A percentile compares a stretch with the other conserved stretches of the same genome.
These are phyloP conservation scores for Colletotrichum sp. DNA, from an alignment of 2,329 filamentous ascomycete genomes.

Conservation along the genomic window DNA sequence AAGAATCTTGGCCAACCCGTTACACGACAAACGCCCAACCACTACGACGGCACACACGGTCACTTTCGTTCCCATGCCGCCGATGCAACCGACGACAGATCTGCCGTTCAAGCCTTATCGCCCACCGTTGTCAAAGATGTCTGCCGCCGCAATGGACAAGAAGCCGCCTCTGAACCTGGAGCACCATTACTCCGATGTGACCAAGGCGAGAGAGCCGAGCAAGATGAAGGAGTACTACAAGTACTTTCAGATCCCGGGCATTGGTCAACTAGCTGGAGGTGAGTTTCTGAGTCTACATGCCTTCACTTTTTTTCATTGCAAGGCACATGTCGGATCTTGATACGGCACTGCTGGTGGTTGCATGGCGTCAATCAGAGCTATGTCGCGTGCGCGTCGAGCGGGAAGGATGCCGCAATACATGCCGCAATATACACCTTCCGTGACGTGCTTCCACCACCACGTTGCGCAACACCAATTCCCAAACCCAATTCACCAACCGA, in stretches of 20 bases:
- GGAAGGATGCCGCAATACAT: slow-evolving; percentile 13
- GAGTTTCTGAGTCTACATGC: slow-evolving; percentile 24
- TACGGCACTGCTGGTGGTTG: not conserved
- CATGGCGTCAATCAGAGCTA: not conserved
- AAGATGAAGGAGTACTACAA: slow-evolving; percentile 84
- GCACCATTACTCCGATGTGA: slow-evolving; percentile 77
- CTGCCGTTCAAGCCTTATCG: not conserved
- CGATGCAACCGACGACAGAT: not conserved
- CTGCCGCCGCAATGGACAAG: not conserved
- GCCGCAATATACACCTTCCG: slow-evolving; percentile 14
- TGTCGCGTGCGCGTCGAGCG: not conserved
- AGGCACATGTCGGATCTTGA: not conserved
- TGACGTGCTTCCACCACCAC: slow-evolving; percentile 3
- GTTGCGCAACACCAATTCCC: not conserved
- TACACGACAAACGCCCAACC: not conserved
- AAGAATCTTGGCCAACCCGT: not conserved
- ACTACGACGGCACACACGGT: not conserved
- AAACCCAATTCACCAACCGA: not conserved
- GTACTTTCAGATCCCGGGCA: slow-evolving; percentile 73
- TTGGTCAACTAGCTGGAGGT: slow-evolving; percentile 68
- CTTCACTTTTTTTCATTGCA: not conserved
- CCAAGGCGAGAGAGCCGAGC: slow-evolving; percentile 68
- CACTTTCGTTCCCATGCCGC: not conserved
- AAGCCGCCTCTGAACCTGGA: slow-evolving; percentile 72
- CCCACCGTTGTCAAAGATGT: not conserved